Percentiles rank a stretch among this genome's conserved stretches.
Evolutionary conservation across 2,329 filamentous ascomycete genomes (phyloP).

Genomic region (Fusarium algeriense): DNA sequence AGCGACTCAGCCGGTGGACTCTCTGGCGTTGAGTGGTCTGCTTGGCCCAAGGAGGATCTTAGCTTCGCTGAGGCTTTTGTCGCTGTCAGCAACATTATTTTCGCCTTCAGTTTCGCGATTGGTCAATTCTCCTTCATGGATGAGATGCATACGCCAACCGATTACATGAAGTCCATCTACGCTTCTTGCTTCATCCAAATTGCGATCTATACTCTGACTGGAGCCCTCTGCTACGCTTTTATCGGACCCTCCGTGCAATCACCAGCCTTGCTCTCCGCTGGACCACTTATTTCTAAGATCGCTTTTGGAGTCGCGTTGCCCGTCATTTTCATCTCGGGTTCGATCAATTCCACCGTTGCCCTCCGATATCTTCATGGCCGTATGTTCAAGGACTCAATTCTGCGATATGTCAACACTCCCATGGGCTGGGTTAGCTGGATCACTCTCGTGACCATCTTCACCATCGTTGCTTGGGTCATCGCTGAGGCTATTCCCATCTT

Average conservation of each 20-base stretch:
- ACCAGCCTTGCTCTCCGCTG: constrained; percentile 76
- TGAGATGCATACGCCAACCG: constrained; percentile 41
- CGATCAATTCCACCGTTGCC: constrained; percentile 38
- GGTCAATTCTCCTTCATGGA: constrained; percentile 43
- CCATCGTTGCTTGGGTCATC: constrained; percentile 37
- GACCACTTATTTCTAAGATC: constrained; percentile 70
- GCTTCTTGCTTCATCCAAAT: constrained; percentile 73
- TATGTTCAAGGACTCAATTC: constrained; percentile 38
- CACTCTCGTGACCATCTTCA: constrained; percentile 29
- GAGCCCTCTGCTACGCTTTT: constrained; percentile 76
- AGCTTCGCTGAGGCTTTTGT: constrained; percentile 68
- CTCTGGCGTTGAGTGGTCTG: constrained; percentile 55
- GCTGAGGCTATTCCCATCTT: constrained; percentile 40
- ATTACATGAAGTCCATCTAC: constrained; percentile 65
- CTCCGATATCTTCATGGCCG: constrained; percentile 38
- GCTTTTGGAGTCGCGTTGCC: constrained; percentile 78
- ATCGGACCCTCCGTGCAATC: constrained; percentile 72
- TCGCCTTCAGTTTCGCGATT: constrained; percentile 42
- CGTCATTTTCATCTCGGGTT: constrained; percentile 51
- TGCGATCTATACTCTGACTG: constrained; percentile 74
- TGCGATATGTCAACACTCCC: constrained; percentile 35
- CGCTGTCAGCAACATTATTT: constrained; percentile 70
- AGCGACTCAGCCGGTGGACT: constrained; percentile 49
- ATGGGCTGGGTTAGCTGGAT: constrained; percentile 41
- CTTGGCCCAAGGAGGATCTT: constrained; percentile 60